phyloP scores from a whole-genome alignment of 495 filamentous ascomycete genomes.

The Rusavskia elegans region DNA sequence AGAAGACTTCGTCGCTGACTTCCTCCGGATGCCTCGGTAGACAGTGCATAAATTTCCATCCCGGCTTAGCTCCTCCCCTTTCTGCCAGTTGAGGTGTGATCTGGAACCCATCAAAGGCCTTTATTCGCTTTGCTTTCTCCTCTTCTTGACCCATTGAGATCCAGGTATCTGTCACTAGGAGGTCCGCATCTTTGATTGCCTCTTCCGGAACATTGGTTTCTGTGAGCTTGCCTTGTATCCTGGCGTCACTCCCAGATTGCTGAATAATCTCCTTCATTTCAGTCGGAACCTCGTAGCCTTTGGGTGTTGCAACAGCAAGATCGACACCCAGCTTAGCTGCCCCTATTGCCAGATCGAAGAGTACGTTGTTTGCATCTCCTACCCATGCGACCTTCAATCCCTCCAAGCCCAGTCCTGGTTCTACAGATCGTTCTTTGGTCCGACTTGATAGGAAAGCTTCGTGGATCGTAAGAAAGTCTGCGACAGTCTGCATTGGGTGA shows the following conservation, averaged over 20 bases:
- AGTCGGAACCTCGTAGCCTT: conserved; percentile 60
- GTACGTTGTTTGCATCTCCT: conserved; percentile 92
- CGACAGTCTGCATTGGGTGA: conserved; percentile 84
- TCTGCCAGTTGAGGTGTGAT: conserved; percentile 69
- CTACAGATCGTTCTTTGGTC: conserved; percentile 14
- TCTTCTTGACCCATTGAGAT: conserved; percentile 93
- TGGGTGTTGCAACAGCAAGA: conserved; percentile 71
- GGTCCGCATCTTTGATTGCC: conserved; percentile 73
- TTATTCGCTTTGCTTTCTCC: conserved; percentile 56
- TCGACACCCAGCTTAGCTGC: conserved; percentile 76
- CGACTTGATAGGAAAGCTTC: conserved; percentile 47
- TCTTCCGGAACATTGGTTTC: conserved; percentile 73
- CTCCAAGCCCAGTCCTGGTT: conserved; percentile 48
- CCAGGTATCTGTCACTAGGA: conserved; percentile 95
- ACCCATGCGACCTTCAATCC: conserved; percentile 88
- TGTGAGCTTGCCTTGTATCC: conserved; percentile 44
- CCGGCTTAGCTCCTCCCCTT: conserved; percentile 69
- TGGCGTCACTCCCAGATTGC: conserved; percentile 36
- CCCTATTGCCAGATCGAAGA: conserved; percentile 79
- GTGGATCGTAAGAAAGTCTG: conserved; percentile 82
- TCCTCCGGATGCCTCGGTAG: conserved; percentile 88
- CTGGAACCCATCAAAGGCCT: conserved; percentile 79
- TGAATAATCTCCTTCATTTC: conserved; percentile 55
- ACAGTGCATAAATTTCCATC: conserved; percentile 99
- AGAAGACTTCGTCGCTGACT: conserved; percentile 88